phyloP scores from a whole-genome alignment of 1,284 basidiomycete genomes.

The Ganoderma boninense region DNA sequence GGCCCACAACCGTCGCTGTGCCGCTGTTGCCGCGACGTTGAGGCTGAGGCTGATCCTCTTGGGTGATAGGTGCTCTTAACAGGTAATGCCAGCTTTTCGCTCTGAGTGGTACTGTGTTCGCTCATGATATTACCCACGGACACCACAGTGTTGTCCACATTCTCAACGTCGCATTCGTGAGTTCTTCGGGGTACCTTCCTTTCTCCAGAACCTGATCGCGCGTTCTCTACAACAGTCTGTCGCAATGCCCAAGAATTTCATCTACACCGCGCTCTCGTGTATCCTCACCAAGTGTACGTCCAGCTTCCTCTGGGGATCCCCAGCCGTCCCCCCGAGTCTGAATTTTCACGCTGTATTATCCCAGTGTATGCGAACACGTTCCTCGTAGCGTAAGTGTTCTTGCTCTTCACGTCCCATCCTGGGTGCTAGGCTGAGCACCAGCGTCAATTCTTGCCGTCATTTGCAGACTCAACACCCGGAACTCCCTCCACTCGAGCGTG shows the following conservation, averaged over 20 bases:
- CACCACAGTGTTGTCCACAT: slow-evolving; percentile 15
- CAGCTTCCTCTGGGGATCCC: not conserved
- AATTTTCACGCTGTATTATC: not conserved
- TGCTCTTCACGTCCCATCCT: no score
- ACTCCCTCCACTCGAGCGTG: not conserved
- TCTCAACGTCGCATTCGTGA: slow-evolving; percentile 19
- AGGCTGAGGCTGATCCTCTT: not conserved
- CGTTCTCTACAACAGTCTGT: slow-evolving; percentile 1
- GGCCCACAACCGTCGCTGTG: no score
- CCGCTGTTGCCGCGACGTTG: not conserved
- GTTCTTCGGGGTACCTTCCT: no score
- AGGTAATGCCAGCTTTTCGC: slow-evolving; percentile 5
- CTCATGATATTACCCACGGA: no score
- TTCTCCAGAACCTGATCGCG: no score
- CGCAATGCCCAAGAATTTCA: slow-evolving; percentile 16
- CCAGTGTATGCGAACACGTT: slow-evolving; percentile 23
- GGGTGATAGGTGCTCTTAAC: slow-evolving; percentile 6
- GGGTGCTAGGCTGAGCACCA: no score
- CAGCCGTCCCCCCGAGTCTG: not conserved
- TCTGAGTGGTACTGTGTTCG: no score
- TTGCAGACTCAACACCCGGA: slow-evolving; percentile 17
- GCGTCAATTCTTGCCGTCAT: no score
- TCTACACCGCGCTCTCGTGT: slow-evolving; percentile 18
- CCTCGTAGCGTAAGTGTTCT: slow-evolving; percentile 15
- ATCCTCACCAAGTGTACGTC: slow-evolving; percentile 19